A percentile compares a stretch with the other conserved stretches of the same genome.
Conservation (phyloP, 768 basidiomycete species). For the Gloeostereum incarnatum region DNA sequence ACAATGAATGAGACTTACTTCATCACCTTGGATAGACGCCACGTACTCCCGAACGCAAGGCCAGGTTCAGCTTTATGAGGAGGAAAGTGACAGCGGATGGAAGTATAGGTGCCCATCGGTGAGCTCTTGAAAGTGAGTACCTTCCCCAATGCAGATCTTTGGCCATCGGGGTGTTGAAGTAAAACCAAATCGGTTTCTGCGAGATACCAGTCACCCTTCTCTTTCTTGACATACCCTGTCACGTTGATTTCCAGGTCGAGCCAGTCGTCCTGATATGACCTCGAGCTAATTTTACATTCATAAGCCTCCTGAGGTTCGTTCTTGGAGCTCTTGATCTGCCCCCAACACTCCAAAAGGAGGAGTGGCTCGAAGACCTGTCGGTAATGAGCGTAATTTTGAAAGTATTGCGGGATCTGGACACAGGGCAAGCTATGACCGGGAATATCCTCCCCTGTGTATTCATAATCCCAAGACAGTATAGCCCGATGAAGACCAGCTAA, state of each 20-base stretch:
- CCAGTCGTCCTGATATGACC: constrained; percentile 74
- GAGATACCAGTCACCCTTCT: constrained; percentile 72
- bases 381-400: constrained; percentile 60
- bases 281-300: constrained; percentile 55
- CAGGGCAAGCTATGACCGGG: constrained; percentile 35
- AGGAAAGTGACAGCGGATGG: constrained; percentile 44
- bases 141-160: constrained; percentile 64
- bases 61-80: constrained; percentile 42
- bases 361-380: constrained; percentile 74
- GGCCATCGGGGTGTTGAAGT: constrained; percentile 47
- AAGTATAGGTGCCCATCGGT: constrained; percentile 39
- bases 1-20: constrained; percentile 40
- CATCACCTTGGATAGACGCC: constrained; percentile 73
- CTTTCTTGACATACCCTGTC: constrained; percentile 45
- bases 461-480: constrained; percentile 83
- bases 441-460: constrained; percentile 52
- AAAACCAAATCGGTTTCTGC: constrained; percentile 84
- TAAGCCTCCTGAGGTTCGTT: constrained; percentile 48
- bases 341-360: constrained; percentile 85
- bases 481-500: constrained; percentile 67
- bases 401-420: constrained; percentile 51
- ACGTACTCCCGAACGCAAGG: constrained; percentile 53
- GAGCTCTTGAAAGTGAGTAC: constrained; percentile 19
- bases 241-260: constrained; percentile 69
- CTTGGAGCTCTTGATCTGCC: constrained; percentile 73